These are phyloP conservation scores for Cucumis hystrix DNA, from an alignment of 306 rosid species.

Conservation along the genomic window DNA sequence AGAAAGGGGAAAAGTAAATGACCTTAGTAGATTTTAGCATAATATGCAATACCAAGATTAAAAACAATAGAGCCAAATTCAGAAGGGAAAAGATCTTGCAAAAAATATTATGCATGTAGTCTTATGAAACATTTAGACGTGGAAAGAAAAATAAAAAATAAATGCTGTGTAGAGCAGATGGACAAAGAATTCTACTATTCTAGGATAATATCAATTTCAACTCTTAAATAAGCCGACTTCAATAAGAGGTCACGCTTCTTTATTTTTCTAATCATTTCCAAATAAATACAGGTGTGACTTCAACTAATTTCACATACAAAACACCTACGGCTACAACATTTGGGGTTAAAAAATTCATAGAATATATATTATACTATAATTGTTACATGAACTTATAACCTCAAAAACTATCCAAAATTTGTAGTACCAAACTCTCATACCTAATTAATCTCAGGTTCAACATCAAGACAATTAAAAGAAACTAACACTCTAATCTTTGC, in stretches of 20 bases:
- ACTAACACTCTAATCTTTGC: too few species aligned
- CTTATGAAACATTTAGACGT: background rate
- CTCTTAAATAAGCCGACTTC: background rate
- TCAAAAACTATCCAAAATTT: background rate
- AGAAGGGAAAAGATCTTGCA: background rate
- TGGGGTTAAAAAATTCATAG: background rate
- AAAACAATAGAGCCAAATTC: background rate
- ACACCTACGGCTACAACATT: background rate
- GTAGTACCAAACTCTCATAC: too few species aligned
- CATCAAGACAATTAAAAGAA: too few species aligned
- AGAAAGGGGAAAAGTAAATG: background rate
- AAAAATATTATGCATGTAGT: background rate
- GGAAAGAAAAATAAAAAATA: background rate
- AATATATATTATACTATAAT: background rate
- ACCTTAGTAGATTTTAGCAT: background rate
- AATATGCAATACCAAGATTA: background rate
- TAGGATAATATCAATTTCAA: background rate
- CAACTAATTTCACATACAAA: background rate
- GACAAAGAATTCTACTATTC: background rate
- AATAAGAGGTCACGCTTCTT: background rate
- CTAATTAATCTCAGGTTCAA: too few species aligned
- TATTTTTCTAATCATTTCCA: background rate
- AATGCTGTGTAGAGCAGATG: background rate
- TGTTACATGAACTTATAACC: background rate
- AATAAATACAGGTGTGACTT: background rate